Evolutionary conservation across 83 land plant species (phyloP), one percentile per base, ranked within the genome.

Genomic region (Picea abies): DNA sequence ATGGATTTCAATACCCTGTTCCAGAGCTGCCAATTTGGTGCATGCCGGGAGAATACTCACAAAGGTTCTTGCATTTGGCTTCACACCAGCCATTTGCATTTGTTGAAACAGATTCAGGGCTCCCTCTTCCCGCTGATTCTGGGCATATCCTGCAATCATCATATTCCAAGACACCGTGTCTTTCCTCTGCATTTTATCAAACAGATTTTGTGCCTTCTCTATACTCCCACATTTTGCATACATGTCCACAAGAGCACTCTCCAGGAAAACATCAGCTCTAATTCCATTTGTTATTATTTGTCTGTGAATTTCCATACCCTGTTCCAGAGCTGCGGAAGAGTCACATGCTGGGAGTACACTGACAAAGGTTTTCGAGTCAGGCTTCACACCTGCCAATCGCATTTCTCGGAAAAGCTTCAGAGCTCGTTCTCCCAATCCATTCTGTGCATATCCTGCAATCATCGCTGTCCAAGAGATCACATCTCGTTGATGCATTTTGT

Each of bases 201-300:
- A 84, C 37, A 87, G 39, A 5, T 60, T 20, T 6, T 35, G 7
- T 15, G 89, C 86, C 19, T 32, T 47, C 23, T 16, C 16, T 49
- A 76, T 35, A n/a, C 56, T 41, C 5, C 82, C 85, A 41, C 84
- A 85, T 44, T 19, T 29, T 20, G 78, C 76, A 60, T 85, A 85
- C 63, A 85, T 23, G 20, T 29, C 62, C 26, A 85, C 69, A 63
- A 85, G 87, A 19, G 96, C 88, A 39, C 90, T 93, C 77, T 90
- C 91, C 82, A 93, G 70, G 20, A 90, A 86, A 32, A 88, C 78
- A 83, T 93, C 96, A 39, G 84, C 69, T 63, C 88, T 86, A 61
- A 90, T 39, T 17, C 92, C 91, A 78, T 26, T 20, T 37, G 17
- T 61, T 49, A 78, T 37, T 20, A 78, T 78, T 20, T 16, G 58